Conservation (phyloP, 2,329 filamentous ascomycete genomes). For the Coleophoma cylindrospora region DNA sequence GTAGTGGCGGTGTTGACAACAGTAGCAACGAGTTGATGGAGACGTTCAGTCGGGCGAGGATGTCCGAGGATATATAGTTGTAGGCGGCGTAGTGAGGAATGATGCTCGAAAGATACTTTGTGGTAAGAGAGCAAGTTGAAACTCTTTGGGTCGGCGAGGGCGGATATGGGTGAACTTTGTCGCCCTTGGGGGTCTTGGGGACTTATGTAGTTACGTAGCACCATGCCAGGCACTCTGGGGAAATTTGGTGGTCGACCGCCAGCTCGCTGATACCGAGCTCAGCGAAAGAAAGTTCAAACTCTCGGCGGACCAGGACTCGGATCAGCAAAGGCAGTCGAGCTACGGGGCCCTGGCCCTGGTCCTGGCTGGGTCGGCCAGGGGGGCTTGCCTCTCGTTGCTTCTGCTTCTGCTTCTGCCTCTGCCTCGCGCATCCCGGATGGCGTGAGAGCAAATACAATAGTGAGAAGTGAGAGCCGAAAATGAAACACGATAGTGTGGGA, state of each 20-base stretch:
- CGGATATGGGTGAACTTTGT: conserved; percentile 7
- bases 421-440: no score
- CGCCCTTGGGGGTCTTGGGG: conserved; percentile 10
- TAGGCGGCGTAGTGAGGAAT: not conserved
- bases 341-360: no score
- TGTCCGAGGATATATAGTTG: conserved; percentile 6
- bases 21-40: not conserved
- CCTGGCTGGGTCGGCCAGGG: no score
- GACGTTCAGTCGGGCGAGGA: not conserved
- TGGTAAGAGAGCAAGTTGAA: conserved; percentile 1
- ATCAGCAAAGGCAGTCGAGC: not conserved
- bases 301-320: conserved; percentile 3
- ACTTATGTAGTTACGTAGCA: conserved; percentile 19
- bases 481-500: conserved; percentile 28
- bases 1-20: not conserved
- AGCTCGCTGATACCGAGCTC: conserved; percentile 5
- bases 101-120: not conserved
- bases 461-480: conserved; percentile 14
- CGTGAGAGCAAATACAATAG: no score
- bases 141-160: conserved; percentile 5
- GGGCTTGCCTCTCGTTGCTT: no score
- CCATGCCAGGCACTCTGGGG: conserved; percentile 16
- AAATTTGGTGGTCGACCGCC: conserved; percentile 21
- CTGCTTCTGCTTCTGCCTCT: no score
- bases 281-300: not conserved